Evolutionary conservation across 2,329 filamentous ascomycete genomes (phyloP), one percentile per base, ranked within the genome.

Genomic region (Ophiostoma pallidulum): DNA sequence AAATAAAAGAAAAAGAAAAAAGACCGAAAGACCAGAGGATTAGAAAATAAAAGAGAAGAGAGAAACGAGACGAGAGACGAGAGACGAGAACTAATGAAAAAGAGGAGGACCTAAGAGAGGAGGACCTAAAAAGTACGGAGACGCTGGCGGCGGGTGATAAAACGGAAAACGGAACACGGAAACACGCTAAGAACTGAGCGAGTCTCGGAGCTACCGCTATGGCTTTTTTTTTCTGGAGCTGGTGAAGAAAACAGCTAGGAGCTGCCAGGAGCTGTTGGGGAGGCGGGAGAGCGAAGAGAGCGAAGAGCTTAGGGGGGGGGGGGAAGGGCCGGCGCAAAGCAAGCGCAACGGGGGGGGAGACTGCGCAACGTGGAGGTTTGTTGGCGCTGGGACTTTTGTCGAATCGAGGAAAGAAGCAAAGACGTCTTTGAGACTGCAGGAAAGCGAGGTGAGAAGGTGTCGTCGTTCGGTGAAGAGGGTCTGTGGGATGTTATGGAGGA

Each of bases 201-300:
- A 50, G 41, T 42, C 42, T 48, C 45, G 45, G 48, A 45, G 48
- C 41, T 48, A 37, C 51, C 51, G 42, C 38, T 46, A 32, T 49
- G 43, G 38, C 37, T 19, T 28, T 41, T 35, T 28, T 33, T 31
- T 20, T 37, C 28, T 39, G 48, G 48, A 39, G 41, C 24, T 41
- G 39, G 39, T 31, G 26, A 20, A 18, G 36, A 39, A 3, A 35
- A 10, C 7, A 28, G 8, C 16, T 19, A 18, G 24, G 14, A 33
- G 45, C 40, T 26, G 41, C 31, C 8, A 20, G 19, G n/a, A 26
- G 35, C 24, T 5, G 24, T 28, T 28, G 24, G 24, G 39, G 13
- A 26, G 19, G 9, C n/a, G 7, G 19, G 32, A 41, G n/a, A 8
- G 26, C 8, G 26, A 29, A 10, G 16, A 31, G 16, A 18, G 13